phyloP scores from a whole-genome alignment of 2,329 filamentous ascomycete genomes.

The Colletotrichum tanaceti region DNA sequence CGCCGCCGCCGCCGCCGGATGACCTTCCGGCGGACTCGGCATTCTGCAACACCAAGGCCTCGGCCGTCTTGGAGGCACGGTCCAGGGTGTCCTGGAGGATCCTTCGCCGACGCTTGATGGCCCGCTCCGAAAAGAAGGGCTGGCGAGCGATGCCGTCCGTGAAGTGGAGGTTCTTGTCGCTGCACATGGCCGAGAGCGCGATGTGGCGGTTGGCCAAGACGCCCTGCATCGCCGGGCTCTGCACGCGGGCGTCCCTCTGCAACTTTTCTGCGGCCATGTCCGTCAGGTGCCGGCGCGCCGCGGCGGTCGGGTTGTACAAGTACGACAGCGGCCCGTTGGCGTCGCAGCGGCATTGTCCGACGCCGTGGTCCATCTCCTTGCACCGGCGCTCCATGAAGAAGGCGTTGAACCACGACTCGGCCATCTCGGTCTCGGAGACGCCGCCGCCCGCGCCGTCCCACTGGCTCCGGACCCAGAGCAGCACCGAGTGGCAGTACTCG shows the following conservation, averaged over 20 bases:
- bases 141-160: slow-evolving; percentile 25
- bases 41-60: slow-evolving; percentile 4
- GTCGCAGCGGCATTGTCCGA: slow-evolving; percentile 34
- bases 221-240: neutral
- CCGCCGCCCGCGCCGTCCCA: neutral
- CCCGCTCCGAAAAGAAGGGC: slow-evolving; percentile 24
- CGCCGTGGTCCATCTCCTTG: slow-evolving; percentile 35
- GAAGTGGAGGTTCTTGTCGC: slow-evolving; percentile 24
- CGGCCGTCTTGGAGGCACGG: neutral
- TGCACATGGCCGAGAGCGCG: slow-evolving; percentile 9
- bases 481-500: slow-evolving; percentile 8
- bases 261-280: slow-evolving; percentile 10
- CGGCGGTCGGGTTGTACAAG: slow-evolving; percentile 39
- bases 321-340: slow-evolving; percentile 30
- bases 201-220: slow-evolving; percentile 15
- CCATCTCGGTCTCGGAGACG: neutral
- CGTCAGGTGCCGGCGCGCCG: slow-evolving; percentile 27
- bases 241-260: slow-evolving; percentile 9
- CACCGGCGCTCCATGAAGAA: slow-evolving; percentile 36
- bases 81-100: slow-evolving; percentile 12
- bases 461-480: slow-evolving; percentile 20
- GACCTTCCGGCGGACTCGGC: slow-evolving; percentile 1
- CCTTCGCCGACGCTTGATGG: slow-evolving; percentile 13
- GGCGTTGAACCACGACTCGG: slow-evolving; percentile 19
- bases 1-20: too few species aligned